Conservation (phyloP, 257 asterid species). For the Eucommia ulmoides region DNA sequence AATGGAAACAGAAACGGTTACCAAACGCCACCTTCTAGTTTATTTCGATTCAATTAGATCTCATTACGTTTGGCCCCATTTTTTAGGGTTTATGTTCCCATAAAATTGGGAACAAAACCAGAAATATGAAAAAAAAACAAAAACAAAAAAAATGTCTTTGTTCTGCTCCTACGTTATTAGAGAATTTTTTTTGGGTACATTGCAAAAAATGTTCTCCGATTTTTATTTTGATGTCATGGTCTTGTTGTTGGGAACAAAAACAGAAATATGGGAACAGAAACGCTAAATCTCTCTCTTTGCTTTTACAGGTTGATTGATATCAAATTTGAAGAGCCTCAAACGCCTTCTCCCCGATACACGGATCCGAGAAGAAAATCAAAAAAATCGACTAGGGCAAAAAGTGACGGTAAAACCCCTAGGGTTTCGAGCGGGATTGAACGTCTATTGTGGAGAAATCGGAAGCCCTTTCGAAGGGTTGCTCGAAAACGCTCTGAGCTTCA, state of each 20-base stretch:
- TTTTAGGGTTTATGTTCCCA: no score
- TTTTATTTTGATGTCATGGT: not conserved
- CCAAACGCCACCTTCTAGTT: no score
- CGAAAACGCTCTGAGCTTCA: constrained; percentile 44
- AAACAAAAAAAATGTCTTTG: no score
- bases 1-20: no score
- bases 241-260: not conserved
- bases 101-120: no score
- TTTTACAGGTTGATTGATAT: constrained; percentile 31
- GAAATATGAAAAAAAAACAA: no score
- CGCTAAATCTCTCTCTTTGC: not conserved
- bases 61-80: no score
- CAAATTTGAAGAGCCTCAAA: constrained; percentile 72
- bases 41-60: no score
- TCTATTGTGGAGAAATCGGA: constrained; percentile 58
- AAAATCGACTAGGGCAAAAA: constrained; percentile 18
- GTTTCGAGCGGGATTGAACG: constrained; percentile 22
- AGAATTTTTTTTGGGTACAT: not conserved
- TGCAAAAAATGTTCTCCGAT: not conserved
- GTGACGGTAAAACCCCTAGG: constrained; percentile 12
- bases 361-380: constrained; percentile 41
- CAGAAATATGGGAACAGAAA: not conserved
- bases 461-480: constrained; percentile 56
- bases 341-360: constrained; percentile 53
- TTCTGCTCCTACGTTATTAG: no score